Base-by-base conservation (phyloP, 192 early-diverging fungal genomes). In the Entomortierella chlamydospora region DNA sequence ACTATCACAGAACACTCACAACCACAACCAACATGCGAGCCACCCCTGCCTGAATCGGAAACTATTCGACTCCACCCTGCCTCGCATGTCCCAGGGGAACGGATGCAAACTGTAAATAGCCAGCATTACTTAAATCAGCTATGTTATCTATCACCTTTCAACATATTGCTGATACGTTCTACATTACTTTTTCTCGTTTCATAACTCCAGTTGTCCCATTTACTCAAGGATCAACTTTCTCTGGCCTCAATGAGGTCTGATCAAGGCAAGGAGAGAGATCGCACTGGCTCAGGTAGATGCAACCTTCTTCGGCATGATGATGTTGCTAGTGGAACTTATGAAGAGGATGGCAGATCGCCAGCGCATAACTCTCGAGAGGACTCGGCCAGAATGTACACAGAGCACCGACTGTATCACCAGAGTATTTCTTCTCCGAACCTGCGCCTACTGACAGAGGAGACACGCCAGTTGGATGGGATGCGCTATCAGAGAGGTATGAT, bases 221-320 rank as follows among this genome's bases (percentile, higher is more conserved):
- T 70, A 43, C 41, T 70, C 20, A 45, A 78, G 13, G 74, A 43
- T 26, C 42, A 56, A 34, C 57, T 78, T 15, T 78, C 74, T 4
- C 33, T 77, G 22, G 52, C 52, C 3, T 42, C 52, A 2, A 2
- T 63, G 26, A 62, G 20, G 1, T 23, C 60, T 28, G 49, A 70
- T 43, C 30, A 28, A 43, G 51, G 25, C 17, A 26, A 26, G 55
- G 71, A 33, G 9, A 37, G 29, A 9, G n/a, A 20, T 9, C 51
- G 57, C 28, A 6, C 20, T 5, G 37, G 41, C 34, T 28, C 20
- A 42, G 37, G 7, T 29, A 28, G 59, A 28, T 23, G 18, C 2
- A 30, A 4, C 4, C 41, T 6, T n/a, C 1, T 12, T 23, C 13
- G 22, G 17, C 18, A 43, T 31, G 6, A 49, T 26, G 12, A 61